Conservation (phyloP, 1,139 yeast species). For the Pneumocystis jirovecii region DNA sequence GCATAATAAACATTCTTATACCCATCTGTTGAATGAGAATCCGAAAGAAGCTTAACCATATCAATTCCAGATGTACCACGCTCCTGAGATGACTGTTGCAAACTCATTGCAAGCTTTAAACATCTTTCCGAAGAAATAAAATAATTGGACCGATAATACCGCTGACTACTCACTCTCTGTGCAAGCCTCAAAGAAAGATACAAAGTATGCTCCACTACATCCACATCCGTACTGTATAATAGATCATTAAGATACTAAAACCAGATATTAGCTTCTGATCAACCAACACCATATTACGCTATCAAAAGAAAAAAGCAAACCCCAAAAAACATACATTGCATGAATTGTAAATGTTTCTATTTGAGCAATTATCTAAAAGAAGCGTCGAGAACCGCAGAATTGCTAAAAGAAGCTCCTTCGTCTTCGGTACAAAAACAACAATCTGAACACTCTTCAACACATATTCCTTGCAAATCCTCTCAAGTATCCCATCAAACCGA, state of each 20-base stretch:
- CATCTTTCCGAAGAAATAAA: slow-evolving; percentile 10
- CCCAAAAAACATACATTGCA: slow-evolving; percentile 31
- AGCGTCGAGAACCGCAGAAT: slow-evolving; percentile 48
- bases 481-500: slow-evolving; percentile 55
- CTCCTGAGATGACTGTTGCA: slow-evolving; percentile 8
- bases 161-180: slow-evolving; percentile 29
- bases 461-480: slow-evolving; percentile 39
- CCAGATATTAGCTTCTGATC: neutral
- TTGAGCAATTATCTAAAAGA: slow-evolving; percentile 55
- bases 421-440: slow-evolving; percentile 22
- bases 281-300: neutral
- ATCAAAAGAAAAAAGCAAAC: slow-evolving; percentile 1
- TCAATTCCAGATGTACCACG: neutral
- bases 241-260: slow-evolving; percentile 44
- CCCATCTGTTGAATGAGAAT: neutral
- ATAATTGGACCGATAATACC: slow-evolving; percentile 5
- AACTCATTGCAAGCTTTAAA: slow-evolving; percentile 8
- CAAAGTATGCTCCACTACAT: slow-evolving; percentile 36
- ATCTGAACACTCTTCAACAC: slow-evolving; percentile 28
- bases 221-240: slow-evolving; percentile 45
- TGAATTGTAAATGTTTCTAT: slow-evolving; percentile 43
- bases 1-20: neutral
- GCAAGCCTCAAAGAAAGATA: slow-evolving; percentile 48
- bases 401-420: slow-evolving; percentile 35
- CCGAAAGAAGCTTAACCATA: neutral